Conservation (phyloP, 192 early-diverging fungal species). For the Oehlia diaphana region DNA sequence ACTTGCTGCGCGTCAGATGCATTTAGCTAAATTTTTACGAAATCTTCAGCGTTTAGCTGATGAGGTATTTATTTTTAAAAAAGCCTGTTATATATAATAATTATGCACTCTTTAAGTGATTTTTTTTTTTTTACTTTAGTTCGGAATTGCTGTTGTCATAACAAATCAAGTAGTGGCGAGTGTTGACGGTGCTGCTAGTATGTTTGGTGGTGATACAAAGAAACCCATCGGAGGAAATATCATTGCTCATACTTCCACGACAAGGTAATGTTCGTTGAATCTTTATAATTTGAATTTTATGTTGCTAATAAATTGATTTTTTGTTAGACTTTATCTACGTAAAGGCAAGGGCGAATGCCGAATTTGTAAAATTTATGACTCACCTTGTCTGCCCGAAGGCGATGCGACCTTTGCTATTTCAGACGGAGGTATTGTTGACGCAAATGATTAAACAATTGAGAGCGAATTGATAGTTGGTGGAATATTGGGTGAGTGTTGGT, state of each 20-base stretch:
- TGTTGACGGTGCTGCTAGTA: constrained; percentile 84
- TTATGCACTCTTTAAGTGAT: neutral
- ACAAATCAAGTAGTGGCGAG: constrained; percentile 98
- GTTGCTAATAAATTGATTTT: constrained; percentile 1
- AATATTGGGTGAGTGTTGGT: no score
- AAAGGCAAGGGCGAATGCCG: constrained; percentile 91
- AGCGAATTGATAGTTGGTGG: no score
- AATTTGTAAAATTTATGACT: constrained; percentile 97
- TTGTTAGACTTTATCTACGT: constrained; percentile 74
- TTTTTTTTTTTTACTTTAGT: constrained; percentile 46
- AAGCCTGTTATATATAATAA: neutral
- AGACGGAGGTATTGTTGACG: constrained; percentile 85
- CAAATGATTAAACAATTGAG: constrained; percentile 39
- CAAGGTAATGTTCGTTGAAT: constrained; percentile 57
- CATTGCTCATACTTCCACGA: constrained; percentile 97
- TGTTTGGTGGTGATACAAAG: constrained; percentile 89
- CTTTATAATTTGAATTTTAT: constrained; percentile 6
- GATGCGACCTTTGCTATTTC: constrained; percentile 93
- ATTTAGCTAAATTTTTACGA: constrained; percentile 87
- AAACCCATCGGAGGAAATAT: constrained; percentile 99
- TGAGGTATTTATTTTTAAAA: constrained; percentile 59
- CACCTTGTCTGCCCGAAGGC: constrained; percentile 88
- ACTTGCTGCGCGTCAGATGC: constrained; percentile 92
- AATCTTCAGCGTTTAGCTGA: constrained; percentile 86
- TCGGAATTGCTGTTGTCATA: constrained; percentile 95